phyloP scores from a whole-genome alignment of 371 early-diverging fungal genomes.

The Thermomucor indicae-seudaticae region DNA sequence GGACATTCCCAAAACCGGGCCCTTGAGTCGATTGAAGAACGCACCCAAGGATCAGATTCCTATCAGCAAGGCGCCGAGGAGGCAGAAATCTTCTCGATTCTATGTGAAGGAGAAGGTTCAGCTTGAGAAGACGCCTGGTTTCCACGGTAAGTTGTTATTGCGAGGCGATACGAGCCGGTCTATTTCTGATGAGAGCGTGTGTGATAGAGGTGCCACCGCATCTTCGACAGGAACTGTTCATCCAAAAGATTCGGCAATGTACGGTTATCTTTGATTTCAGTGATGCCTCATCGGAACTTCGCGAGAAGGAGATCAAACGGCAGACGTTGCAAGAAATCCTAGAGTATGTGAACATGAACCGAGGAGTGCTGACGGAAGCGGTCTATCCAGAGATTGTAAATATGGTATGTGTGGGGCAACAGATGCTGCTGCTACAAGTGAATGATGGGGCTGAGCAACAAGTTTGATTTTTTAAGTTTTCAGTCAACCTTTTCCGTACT shows the following conservation, averaged over 20 bases:
- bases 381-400: conserved; percentile 88
- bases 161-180: background rate
- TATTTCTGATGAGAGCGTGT: background rate
- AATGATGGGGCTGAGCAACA: too few relatives aligned
- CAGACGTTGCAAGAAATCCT: conserved; percentile 86
- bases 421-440: too few relatives aligned
- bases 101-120: conserved; percentile 80
- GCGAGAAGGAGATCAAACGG: conserved; percentile 94
- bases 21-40: conserved; percentile 76
- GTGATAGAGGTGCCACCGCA: conserved; percentile 65
- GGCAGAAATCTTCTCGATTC: conserved; percentile 86
- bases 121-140: conserved; percentile 69
- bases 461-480: conserved; percentile 58
- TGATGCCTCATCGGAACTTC: conserved; percentile 80
- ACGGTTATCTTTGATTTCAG: conserved; percentile 91
- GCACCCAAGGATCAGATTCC: conserved; percentile 79
- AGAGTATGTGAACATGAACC: conserved; percentile 84
- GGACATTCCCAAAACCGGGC: conserved; percentile 67
- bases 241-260: conserved; percentile 91
- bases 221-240: conserved; percentile 75
- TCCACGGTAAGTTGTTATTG: conserved; percentile 63
- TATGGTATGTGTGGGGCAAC: conserved; percentile 64
- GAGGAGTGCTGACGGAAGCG: conserved; percentile 81
- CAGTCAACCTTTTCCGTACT: conserved; percentile 89
- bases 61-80: conserved; percentile 75